Evolutionary conservation across 2,329 filamentous ascomycete species (phyloP).

Genomic region (Aureobasidium subglaciale): DNA sequence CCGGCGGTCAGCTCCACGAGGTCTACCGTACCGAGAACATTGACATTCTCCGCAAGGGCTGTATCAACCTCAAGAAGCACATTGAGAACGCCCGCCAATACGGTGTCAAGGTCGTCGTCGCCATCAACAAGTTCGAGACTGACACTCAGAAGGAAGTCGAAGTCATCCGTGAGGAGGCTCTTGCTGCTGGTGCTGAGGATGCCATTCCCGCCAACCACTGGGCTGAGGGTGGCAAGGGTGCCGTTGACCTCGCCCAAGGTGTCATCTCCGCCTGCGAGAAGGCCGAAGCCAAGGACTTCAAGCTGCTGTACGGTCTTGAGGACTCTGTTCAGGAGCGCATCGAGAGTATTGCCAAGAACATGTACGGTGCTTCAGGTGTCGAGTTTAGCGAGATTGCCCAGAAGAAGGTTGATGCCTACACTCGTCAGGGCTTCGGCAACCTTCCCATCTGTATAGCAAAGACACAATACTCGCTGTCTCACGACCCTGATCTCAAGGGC

Average conservation of each 20-base stretch:
- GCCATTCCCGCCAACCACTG: slow-evolving; percentile 94
- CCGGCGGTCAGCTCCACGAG: slow-evolving; percentile 74
- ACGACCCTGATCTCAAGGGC: slow-evolving; percentile 89
- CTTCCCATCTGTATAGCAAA: slow-evolving; percentile 95
- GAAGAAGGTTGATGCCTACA: slow-evolving; percentile 94
- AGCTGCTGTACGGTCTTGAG: slow-evolving; percentile 75
- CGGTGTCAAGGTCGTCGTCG: slow-evolving; percentile 89
- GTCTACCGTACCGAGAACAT: slow-evolving; percentile 93
- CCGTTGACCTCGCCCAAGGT: slow-evolving; percentile 78
- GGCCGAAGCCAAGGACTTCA: slow-evolving; percentile 68
- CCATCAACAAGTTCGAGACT: slow-evolving; percentile 92
- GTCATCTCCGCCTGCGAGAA: slow-evolving; percentile 78
- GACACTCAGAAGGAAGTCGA: slow-evolving; percentile 89
- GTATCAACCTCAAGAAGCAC: slow-evolving; percentile 92
- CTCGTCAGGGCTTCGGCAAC: slow-evolving; percentile 82
- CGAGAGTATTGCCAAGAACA: slow-evolving; percentile 78
- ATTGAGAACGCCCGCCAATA: slow-evolving; percentile 84
- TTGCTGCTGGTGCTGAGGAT: slow-evolving; percentile 87
- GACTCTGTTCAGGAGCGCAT: slow-evolving; percentile 81
- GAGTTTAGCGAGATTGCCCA: slow-evolving; percentile 92
- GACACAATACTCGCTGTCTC: slow-evolving; percentile 94
- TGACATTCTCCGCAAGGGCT: slow-evolving; percentile 81
- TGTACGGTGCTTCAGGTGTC: slow-evolving; percentile 88
- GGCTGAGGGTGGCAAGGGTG: slow-evolving; percentile 88
- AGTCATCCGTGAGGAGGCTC: slow-evolving; percentile 81